Percentiles rank a stretch among this genome's conserved stretches.
Evolutionary conservation across 1,284 basidiomycete species (phyloP).

Genomic region (Puccinia hordei): DNA sequence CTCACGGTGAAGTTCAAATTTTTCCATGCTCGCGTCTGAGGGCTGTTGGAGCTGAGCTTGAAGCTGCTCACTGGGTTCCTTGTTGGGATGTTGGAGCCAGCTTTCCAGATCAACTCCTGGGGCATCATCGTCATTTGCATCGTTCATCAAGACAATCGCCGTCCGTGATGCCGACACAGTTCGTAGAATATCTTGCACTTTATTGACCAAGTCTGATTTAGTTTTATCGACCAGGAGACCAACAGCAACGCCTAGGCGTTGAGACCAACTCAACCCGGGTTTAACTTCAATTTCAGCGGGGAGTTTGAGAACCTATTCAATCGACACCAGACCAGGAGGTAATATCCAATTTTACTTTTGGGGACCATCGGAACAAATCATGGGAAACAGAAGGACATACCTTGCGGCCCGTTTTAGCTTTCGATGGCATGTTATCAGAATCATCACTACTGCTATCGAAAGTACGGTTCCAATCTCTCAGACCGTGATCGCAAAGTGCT

Average conservation of each 20-base stretch:
- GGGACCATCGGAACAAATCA: slow-evolving; percentile 3
- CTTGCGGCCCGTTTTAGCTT: slow-evolving; percentile 57
- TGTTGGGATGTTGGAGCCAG: slow-evolving; percentile 62
- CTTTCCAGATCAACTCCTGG: slow-evolving; percentile 62
- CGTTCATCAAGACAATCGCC: slow-evolving; percentile 71
- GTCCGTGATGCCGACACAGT: slow-evolving; percentile 61
- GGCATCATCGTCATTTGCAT: slow-evolving; percentile 62
- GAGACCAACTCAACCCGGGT: slow-evolving; percentile 83
- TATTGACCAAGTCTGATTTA: slow-evolving; percentile 70
- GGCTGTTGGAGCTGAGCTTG: slow-evolving; percentile 62
- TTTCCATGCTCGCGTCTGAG: slow-evolving; percentile 70
- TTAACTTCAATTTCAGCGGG: slow-evolving; percentile 75
- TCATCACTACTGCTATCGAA: slow-evolving; percentile 47
- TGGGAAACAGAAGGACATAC: slow-evolving; percentile 48
- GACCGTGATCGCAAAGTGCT: slow-evolving; percentile 60
- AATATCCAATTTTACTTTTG: neutral
- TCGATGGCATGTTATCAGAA: slow-evolving; percentile 30
- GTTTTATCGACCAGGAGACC: slow-evolving; percentile 71
- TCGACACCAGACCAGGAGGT: neutral
- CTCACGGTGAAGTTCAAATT: slow-evolving; percentile 77
- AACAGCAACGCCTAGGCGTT: slow-evolving; percentile 82
- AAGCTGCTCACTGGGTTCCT: slow-evolving; percentile 56
- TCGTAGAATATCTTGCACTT: slow-evolving; percentile 71
- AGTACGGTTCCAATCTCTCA: slow-evolving; percentile 21
- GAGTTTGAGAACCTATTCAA: slow-evolving; percentile 53